Evolutionary conservation across 2,329 filamentous ascomycete species (phyloP).

Genomic region (Hymenotorrendiella dingleyae): DNA sequence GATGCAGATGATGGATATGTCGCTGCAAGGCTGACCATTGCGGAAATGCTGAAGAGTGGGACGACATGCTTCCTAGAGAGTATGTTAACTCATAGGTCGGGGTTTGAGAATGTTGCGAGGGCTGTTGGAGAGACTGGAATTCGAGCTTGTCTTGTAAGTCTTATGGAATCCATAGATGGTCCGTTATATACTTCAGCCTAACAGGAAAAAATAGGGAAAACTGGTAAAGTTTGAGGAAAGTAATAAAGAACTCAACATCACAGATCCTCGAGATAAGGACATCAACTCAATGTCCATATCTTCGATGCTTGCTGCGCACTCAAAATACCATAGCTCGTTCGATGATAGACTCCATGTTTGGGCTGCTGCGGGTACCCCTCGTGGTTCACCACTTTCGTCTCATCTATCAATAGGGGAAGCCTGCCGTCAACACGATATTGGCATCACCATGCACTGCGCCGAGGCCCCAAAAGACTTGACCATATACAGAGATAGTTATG

Average conservation of each 20-base stretch:
- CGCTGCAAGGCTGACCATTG: slow-evolving; percentile 42
- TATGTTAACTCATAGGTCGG: slow-evolving; percentile 42
- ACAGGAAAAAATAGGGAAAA: slow-evolving; percentile 25
- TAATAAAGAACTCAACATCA: slow-evolving; percentile 29
- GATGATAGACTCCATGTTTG: slow-evolving; percentile 41
- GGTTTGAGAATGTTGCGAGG: slow-evolving; percentile 38
- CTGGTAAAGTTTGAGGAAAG: slow-evolving; percentile 35
- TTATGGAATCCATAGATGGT: not conserved
- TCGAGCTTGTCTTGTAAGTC: slow-evolving; percentile 31
- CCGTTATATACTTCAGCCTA: not conserved
- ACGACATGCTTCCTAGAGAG: slow-evolving; percentile 48
- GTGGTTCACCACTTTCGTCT: slow-evolving; percentile 36
- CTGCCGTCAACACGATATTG: slow-evolving; percentile 35
- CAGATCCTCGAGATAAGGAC: slow-evolving; percentile 34
- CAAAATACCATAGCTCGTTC: slow-evolving; percentile 34
- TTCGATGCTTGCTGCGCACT: slow-evolving; percentile 31
- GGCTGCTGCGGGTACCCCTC: slow-evolving; percentile 41
- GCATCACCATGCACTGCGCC: slow-evolving; percentile 42
- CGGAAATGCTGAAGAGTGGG: slow-evolving; percentile 44
- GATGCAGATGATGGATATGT: slow-evolving; percentile 42
- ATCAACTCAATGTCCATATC: slow-evolving; percentile 31
- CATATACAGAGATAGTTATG: slow-evolving; percentile 35
- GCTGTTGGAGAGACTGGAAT: slow-evolving; percentile 41
- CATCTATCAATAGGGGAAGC: slow-evolving; percentile 37
- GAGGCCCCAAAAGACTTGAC: slow-evolving; percentile 36